Evolutionary conservation across 345 rosid species (phyloP).

Genomic region (Moringa oleifera): DNA sequence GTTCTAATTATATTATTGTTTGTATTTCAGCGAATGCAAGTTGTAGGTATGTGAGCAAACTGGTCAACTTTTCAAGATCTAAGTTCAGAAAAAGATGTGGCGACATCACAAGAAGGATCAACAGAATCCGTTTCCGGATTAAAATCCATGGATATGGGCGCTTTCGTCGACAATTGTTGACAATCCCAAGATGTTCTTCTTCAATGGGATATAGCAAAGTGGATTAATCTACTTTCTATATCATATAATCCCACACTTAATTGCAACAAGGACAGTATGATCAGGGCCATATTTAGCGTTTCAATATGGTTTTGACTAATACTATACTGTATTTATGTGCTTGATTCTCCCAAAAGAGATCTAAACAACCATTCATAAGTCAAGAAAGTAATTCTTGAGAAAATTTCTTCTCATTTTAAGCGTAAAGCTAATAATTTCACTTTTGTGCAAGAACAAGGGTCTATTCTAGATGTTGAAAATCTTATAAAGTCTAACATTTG

Average conservation of each 20-base stretch:
- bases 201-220: slow-evolving; percentile 43
- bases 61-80: slow-evolving; percentile 33
- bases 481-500: no score
- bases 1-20: neutral
- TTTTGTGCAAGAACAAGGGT: no score
- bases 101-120: slow-evolving; percentile 45
- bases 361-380: no score
- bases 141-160: slow-evolving; percentile 59
- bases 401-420: no score
- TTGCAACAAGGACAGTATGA: no score
- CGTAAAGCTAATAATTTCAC: no score
- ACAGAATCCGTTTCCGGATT: slow-evolving; percentile 48
- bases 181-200: slow-evolving; percentile 50
- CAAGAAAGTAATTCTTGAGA: no score
- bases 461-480: no score
- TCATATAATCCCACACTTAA: neutral
- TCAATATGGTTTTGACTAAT: neutral
- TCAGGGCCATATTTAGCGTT: neutral
- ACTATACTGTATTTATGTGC: neutral
- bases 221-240: slow-evolving; percentile 16
- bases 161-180: slow-evolving; percentile 50
- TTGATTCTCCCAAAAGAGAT: slow-evolving; percentile 4
- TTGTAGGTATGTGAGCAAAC: slow-evolving; percentile 28
- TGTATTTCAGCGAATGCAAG: slow-evolving; percentile 35
- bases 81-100: slow-evolving; percentile 43